phyloP scores from a whole-genome alignment of 371 early-diverging fungal species.

The Mucor mucedo region DNA sequence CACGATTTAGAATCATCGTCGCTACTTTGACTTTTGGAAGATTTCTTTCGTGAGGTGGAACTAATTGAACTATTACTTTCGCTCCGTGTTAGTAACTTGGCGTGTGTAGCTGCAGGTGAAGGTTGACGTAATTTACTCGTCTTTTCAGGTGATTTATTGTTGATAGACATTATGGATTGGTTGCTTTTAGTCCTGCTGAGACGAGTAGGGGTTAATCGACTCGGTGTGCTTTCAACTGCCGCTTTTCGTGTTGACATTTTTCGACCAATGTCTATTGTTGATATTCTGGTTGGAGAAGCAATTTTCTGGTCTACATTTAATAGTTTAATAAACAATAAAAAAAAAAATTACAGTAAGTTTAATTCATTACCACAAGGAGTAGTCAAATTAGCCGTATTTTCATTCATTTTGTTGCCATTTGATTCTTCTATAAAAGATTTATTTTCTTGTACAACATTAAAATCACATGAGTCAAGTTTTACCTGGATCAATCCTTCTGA shows the following conservation, averaged over 20 bases:
- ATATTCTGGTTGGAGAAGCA: background rate
- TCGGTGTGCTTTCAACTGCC: background rate
- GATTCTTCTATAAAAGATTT: slow-evolving; percentile 5
- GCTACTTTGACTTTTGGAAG: slow-evolving; percentile 7
- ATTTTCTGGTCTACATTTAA: background rate
- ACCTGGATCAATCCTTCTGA: slow-evolving; percentile 21
- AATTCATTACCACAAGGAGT: background rate
- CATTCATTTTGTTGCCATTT: background rate
- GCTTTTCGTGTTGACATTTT: background rate
- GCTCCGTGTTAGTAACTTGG: slow-evolving; percentile 12
- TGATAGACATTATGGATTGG: background rate
- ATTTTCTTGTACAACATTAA: slow-evolving; percentile 12
- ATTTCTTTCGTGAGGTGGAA: slow-evolving; percentile 20
- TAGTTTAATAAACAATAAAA: background rate
- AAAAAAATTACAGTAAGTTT: background rate
- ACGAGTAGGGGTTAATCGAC: background rate
- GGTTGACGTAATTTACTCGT: slow-evolving; percentile 24
- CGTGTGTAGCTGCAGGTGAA: slow-evolving; percentile 13
- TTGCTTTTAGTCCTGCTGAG: background rate
- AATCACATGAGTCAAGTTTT: slow-evolving; percentile 13
- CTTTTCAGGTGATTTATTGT: background rate
- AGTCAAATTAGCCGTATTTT: background rate
- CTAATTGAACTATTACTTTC: slow-evolving; percentile 13
- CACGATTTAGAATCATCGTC: slow-evolving; percentile 16
- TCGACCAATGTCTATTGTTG: background rate